Percentiles rank a stretch among this genome's conserved stretches.
phyloP scores from a whole-genome alignment of 2,329 filamentous ascomycete genomes.

The Alternaria incomplexa region DNA sequence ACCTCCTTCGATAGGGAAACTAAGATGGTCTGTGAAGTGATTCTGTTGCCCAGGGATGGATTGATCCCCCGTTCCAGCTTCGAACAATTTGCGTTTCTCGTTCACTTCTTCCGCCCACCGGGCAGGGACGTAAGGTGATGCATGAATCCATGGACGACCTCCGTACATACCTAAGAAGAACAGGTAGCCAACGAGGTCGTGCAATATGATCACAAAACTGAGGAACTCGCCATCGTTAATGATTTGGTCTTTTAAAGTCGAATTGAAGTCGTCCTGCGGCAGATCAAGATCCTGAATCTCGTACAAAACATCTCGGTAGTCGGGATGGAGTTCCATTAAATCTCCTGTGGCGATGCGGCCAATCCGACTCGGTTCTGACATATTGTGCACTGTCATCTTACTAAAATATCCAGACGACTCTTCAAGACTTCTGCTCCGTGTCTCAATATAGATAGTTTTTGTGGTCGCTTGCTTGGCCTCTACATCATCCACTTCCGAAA shows the following conservation, averaged over 20 bases:
- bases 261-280: background rate
- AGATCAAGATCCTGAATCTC: background rate
- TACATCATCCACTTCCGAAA: rapidly evolving
- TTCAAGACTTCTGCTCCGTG: background rate
- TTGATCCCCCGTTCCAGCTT: background rate
- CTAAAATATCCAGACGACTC: background rate
- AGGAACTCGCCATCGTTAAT: background rate
- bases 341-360: background rate
- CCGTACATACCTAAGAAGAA: background rate
- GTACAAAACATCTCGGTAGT: background rate
- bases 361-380: background rate
- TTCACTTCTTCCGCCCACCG: background rate
- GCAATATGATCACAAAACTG: background rate
- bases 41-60: background rate
- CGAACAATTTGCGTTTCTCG: background rate
- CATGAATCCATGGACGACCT: background rate
- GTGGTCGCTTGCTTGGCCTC: background rate
- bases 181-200: background rate
- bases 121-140: background rate
- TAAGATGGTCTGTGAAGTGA: background rate
- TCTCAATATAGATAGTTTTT: background rate
- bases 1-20: background rate
- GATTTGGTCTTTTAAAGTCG: background rate
- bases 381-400: background rate
- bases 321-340: background rate